phyloP scores from a whole-genome alignment of 2,329 filamentous ascomycete genomes.

The Zasmidium citrigriseum region DNA sequence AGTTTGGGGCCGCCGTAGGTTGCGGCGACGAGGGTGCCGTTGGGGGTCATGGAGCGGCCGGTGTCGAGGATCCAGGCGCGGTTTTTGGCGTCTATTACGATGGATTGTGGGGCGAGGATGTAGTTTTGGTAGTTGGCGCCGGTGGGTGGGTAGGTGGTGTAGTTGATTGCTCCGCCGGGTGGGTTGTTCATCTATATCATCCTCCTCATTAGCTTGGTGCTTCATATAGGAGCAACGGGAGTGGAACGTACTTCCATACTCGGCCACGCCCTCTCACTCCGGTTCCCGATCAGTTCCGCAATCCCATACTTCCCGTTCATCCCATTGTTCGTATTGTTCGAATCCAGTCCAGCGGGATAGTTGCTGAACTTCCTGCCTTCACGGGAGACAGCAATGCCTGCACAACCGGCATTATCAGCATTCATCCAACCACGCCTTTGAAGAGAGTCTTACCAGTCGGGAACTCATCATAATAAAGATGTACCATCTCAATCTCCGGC shows the following conservation, averaged over 20 bases:
- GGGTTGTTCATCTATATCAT: conserved; percentile 47
- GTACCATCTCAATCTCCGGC: conserved; percentile 49
- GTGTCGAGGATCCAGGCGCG: conserved; percentile 58
- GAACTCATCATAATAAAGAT: conserved; percentile 55
- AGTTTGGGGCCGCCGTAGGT: conserved; percentile 54
- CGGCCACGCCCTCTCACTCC: conserved; percentile 48
- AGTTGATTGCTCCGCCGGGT: conserved; percentile 54
- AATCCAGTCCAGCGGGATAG: conserved; percentile 52
- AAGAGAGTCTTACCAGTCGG: conserved; percentile 39
- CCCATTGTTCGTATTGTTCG: conserved; percentile 47
- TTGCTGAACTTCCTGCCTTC: conserved; percentile 55
- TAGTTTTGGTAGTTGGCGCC: conserved; percentile 52
- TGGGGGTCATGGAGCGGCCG: conserved; percentile 45
- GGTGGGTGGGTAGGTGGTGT: conserved; percentile 48
- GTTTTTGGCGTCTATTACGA: conserved; percentile 53
- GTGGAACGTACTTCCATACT: conserved; percentile 18
- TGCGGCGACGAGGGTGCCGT: conserved; percentile 48
- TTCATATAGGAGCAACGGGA: too few relatives aligned
- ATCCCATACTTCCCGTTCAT: conserved; percentile 50
- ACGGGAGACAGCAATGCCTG: conserved; percentile 54
- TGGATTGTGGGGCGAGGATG: conserved; percentile 54
- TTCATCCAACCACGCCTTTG: background rate
- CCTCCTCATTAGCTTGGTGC: too few relatives aligned
- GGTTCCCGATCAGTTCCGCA: conserved; percentile 47
- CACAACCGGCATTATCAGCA: too few relatives aligned